Base-by-base conservation (phyloP, 2,329 filamentous ascomycete species). In the Fusarium sp. region DNA sequence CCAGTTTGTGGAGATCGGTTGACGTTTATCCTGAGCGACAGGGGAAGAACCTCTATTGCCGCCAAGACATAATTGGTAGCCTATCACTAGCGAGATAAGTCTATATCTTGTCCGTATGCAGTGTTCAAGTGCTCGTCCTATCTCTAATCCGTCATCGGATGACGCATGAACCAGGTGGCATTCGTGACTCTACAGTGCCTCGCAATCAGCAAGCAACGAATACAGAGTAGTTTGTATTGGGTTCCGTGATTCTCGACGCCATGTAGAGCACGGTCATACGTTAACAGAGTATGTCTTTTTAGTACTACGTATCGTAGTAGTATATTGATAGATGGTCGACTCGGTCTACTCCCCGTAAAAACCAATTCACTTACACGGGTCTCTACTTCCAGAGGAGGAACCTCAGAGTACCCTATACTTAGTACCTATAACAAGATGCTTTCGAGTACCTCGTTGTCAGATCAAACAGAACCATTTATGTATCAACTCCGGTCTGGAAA, bases 1-100 rank as follows among this genome's bases (percentile, higher is more conserved):
- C 62, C 52, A 55, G 51, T 61, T 56, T 64, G 64, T 68, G 60
- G 60, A 52, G 54, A 48, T 44, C n/a, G 43, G 20, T 22, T 45
- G 30, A 19, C 44, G 43, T 43, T 24, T 19, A n/a, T 17, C 35
- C 40, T 47, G 19, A 28, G 22, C 14, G 58, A 20, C 47, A 41
- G 43, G 55, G 54, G 39, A 40, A 22, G 17, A 13, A 32, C 13
- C 33, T 32, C n/a, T 26, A 33, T 24, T 45, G 7, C 30, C 26
- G 7, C 30, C 26, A 14, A 53, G n/a, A 20, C 28, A 30, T 5
- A 35, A n/a, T 17, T 6, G 26, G 32, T 13, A 22, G n/a, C n/a
- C 17, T n/a, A 20, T 26, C n/a, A 8, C 15, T 8, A 22, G 14
- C n/a, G 13, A 46, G 17, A 19, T 11, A 8, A 13, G 17, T 30